These are phyloP conservation scores for Delonix regia DNA, from an alignment of 306 rosid species.

Conservation along the genomic window DNA sequence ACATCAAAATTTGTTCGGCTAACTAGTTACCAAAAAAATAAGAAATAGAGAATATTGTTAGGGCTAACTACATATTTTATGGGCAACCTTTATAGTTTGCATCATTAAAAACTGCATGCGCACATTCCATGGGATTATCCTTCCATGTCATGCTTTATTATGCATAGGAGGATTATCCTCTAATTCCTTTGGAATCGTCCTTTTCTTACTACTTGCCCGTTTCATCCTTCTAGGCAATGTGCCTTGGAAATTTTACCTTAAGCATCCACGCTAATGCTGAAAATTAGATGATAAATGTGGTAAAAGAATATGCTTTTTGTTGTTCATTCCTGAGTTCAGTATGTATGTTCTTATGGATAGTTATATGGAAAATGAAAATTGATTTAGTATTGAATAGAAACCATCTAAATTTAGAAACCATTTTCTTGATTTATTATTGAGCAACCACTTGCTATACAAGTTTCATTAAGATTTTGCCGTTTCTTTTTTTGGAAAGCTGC, in stretches of 20 bases:
- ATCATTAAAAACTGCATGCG: not conserved
- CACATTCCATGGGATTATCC: not conserved
- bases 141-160: not conserved
- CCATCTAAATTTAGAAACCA: too few relatives aligned
- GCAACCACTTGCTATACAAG: not conserved
- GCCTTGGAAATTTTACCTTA: slow-evolving; percentile 17
- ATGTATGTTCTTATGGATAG: not conserved
- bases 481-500: not conserved
- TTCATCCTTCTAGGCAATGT: not conserved
- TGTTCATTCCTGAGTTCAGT: not conserved
- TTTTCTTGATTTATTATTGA: not conserved
- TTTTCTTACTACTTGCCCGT: not conserved
- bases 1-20: not conserved
- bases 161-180: not conserved
- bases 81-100: not conserved
- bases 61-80: not conserved
- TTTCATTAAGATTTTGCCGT: not conserved
- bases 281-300: not conserved
- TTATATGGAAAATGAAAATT: too few relatives aligned
- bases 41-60: too few relatives aligned
- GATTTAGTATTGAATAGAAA: too few relatives aligned
- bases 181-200: not conserved
- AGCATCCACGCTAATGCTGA: not conserved
- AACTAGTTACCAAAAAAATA: not conserved
- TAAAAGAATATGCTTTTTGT: not conserved